Evolutionary conservation across 192 early-diverging fungal genomes (phyloP).

Genomic region (Rhizoclosmatium sp.): DNA sequence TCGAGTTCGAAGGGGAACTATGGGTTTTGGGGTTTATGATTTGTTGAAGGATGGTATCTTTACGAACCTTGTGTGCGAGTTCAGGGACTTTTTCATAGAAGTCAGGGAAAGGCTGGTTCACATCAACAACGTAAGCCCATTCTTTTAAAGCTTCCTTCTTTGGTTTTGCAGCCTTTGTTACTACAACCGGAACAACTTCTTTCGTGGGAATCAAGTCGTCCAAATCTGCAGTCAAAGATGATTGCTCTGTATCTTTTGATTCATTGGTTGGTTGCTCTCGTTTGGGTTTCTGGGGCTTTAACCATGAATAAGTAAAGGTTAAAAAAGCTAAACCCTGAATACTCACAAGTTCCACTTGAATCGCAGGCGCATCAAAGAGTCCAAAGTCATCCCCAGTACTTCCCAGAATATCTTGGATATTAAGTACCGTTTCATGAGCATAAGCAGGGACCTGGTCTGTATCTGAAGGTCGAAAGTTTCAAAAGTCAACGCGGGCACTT

Average conservation of each 20-base stretch:
- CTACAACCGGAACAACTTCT: neutral
- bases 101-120: conserved; percentile 84
- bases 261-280: neutral
- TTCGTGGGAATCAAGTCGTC: conserved; percentile 28
- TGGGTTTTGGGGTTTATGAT: neutral
- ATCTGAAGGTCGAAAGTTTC: conserved; percentile 1
- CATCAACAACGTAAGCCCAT: conserved; percentile 95
- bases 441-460: neutral
- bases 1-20: conserved; percentile 95
- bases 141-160: conserved; percentile 38
- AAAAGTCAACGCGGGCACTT: conserved; percentile 8
- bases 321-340: neutral
- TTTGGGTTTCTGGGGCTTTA: too few species aligned
- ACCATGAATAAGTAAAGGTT: too few species aligned
- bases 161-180: neutral
- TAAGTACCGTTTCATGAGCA: neutral
- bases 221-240: conserved; percentile 6
- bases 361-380: conserved; percentile 25
- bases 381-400: conserved; percentile 37
- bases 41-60: conserved; percentile 6
- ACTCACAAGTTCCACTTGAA: neutral
- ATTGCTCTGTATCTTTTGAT: neutral
- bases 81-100: conserved; percentile 92
- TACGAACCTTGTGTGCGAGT: conserved; percentile 74
- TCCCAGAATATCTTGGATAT: conserved; percentile 35